Conservation (phyloP, 192 early-diverging fungal genomes). For the Umbelopsis vinacea region DNA sequence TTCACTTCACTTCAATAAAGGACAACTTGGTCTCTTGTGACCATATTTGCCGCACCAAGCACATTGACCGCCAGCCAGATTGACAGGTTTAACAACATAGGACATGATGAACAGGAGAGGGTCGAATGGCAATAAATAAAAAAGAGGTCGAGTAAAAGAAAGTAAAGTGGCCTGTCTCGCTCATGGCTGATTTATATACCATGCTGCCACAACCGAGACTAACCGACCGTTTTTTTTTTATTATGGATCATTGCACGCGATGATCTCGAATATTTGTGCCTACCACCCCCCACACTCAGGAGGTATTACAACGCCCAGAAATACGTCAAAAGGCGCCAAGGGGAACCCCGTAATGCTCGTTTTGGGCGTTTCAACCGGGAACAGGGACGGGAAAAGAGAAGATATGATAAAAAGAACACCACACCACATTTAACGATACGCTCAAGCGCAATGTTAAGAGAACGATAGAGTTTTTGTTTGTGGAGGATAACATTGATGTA, state of each 20-base stretch:
- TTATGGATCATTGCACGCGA: not conserved
- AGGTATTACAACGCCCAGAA: not conserved
- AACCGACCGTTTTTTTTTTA: constrained; percentile 4
- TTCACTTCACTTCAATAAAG: constrained; percentile 24
- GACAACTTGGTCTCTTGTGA: constrained; percentile 28
- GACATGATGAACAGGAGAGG: constrained; percentile 12
- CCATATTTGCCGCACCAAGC: constrained; percentile 35
- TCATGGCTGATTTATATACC: too few relatives aligned
- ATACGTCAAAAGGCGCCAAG: constrained; percentile 22
- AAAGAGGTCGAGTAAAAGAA: not conserved
- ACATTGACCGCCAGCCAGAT: constrained; percentile 30
- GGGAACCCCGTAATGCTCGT: constrained; percentile 8
- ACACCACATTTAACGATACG: too few relatives aligned
- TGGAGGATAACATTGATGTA: too few relatives aligned
- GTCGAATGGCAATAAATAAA: not conserved
- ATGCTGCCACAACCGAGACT: not conserved
- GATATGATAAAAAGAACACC: not conserved
- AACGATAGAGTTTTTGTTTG: too few relatives aligned
- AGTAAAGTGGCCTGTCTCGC: not conserved
- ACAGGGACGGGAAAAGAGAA: not conserved
- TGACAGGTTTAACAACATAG: constrained; percentile 26
- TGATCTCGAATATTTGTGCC: constrained; percentile 15
- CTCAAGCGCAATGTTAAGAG: too few relatives aligned
- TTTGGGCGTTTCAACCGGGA: not conserved
- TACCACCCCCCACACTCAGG: constrained; percentile 4